These are phyloP conservation scores for Papiliotrema laurentii DNA, from an alignment of 1,284 basidiomycete species.

Conservation along the genomic window DNA sequence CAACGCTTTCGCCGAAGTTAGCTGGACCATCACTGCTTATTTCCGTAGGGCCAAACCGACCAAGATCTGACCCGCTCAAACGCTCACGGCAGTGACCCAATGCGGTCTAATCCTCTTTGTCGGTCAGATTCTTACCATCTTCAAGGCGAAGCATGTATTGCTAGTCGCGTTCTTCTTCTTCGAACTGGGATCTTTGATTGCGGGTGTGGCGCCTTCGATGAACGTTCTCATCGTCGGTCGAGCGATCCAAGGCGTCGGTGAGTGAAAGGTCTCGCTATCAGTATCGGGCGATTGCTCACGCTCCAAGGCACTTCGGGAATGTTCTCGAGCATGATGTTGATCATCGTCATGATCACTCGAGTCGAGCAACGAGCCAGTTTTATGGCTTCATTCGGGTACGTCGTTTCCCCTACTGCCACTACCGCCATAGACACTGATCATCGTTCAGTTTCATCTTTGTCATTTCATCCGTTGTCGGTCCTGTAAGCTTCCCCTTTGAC, in stretches of 20 bases:
- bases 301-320: neutral
- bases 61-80: neutral
- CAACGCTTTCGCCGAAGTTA: conserved; percentile 45
- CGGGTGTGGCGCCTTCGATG: conserved; percentile 52
- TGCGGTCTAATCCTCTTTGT: conserved; percentile 48
- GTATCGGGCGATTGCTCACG: neutral
- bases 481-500: conserved; percentile 51
- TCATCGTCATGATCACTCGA: conserved; percentile 38
- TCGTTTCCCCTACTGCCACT: neutral
- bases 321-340: neutral
- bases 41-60: conserved; percentile 38
- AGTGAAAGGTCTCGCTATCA: neutral
- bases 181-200: conserved; percentile 54
- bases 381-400: conserved; percentile 34
- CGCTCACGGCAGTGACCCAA: conserved; percentile 31
- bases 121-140: conserved; percentile 48
- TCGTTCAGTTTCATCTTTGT: conserved; percentile 44
- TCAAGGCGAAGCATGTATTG: conserved; percentile 49
- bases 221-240: conserved; percentile 52
- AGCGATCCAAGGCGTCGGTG: conserved; percentile 52
- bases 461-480: conserved; percentile 43
- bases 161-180: conserved; percentile 51
- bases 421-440: neutral
- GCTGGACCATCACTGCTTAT: conserved; percentile 52
- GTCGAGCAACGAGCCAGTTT: conserved; percentile 50